Conservation (phyloP, 2,329 filamentous ascomycete species). For the Magnaporthiopsis rhizophila region DNA sequence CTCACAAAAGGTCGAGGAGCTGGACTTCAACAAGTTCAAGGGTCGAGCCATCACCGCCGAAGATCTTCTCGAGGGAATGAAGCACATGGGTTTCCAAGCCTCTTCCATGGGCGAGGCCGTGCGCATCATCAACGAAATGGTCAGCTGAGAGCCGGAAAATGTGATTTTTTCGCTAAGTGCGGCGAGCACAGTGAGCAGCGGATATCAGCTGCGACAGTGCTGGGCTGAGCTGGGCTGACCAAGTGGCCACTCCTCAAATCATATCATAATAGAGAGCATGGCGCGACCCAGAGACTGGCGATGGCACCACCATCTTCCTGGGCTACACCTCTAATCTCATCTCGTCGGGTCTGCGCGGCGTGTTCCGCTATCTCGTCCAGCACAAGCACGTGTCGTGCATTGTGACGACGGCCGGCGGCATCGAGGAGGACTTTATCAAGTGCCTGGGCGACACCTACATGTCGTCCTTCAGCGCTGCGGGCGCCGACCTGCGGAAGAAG, state of each 20-base stretch:
- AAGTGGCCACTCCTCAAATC: constrained; percentile 12
- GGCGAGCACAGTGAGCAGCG: no score
- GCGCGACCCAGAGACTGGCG: constrained; percentile 69
- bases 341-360: constrained; percentile 87
- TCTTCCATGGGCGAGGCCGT: constrained; percentile 77
- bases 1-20: constrained; percentile 75
- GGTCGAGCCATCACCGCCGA: constrained; percentile 72
- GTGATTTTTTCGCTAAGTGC: no score
- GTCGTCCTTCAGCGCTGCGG: constrained; percentile 71
- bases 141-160: constrained; percentile 33
- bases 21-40: constrained; percentile 83
- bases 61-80: constrained; percentile 75
- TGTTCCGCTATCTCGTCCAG: constrained; percentile 84
- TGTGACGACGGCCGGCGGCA: constrained; percentile 88
- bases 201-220: not conserved
- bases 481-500: constrained; percentile 69
- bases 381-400: constrained; percentile 89
- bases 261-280: constrained; percentile 56
- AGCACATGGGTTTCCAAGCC: constrained; percentile 69
- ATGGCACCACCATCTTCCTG: constrained; percentile 86
- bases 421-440: constrained; percentile 98
- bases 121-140: constrained; percentile 93
- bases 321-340: constrained; percentile 98
- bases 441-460: constrained; percentile 92
- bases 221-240: constrained; percentile 5